Evolutionary conservation across 2,329 filamentous ascomycete species (phyloP).

Genomic region (Shiraia sp.): DNA sequence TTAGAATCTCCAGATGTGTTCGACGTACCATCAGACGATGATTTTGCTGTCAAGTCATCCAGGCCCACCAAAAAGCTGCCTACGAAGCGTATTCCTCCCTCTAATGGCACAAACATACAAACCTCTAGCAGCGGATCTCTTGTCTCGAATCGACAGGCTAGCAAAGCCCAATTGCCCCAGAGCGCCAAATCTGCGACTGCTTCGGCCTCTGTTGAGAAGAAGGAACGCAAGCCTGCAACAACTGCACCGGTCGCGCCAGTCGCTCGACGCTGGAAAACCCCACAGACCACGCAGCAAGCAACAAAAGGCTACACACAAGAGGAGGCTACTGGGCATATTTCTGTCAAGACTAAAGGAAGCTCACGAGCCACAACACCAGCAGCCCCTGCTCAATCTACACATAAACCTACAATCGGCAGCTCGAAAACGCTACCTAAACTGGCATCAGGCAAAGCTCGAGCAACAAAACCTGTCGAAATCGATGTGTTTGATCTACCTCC

Average conservation of each 20-base stretch:
- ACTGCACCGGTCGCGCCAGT: background rate
- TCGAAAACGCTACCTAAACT: constrained; percentile 7
- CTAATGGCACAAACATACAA: constrained; percentile 12
- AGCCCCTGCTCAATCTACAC: background rate
- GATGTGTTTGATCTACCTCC: constrained; percentile 33
- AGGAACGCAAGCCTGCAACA: constrained; percentile 11
- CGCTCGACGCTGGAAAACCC: constrained; percentile 12
- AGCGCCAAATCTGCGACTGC: constrained; percentile 11
- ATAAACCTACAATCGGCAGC: constrained; percentile 8
- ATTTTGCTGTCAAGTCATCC: constrained; percentile 12
- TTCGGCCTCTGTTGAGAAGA: background rate
- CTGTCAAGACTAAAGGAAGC: constrained; percentile 12
- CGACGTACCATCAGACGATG: constrained; percentile 49
- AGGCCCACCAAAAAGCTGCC: constrained; percentile 18
- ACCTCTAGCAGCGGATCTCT: constrained; percentile 10
- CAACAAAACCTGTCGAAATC: constrained; percentile 7
- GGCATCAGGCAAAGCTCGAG: constrained; percentile 3
- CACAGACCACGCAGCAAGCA: constrained; percentile 8
- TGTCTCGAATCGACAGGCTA: background rate
- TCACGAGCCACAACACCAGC: constrained; percentile 21
- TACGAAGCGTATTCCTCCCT: constrained; percentile 14
- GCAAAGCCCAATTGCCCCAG: constrained; percentile 9
- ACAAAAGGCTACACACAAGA: constrained; percentile 3
- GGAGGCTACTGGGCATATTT: constrained; percentile 5
- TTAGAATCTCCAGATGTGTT: constrained; percentile 37